phyloP scores from a whole-genome alignment of 2,329 filamentous ascomycete genomes.

The Biscogniauxia marginata region DNA sequence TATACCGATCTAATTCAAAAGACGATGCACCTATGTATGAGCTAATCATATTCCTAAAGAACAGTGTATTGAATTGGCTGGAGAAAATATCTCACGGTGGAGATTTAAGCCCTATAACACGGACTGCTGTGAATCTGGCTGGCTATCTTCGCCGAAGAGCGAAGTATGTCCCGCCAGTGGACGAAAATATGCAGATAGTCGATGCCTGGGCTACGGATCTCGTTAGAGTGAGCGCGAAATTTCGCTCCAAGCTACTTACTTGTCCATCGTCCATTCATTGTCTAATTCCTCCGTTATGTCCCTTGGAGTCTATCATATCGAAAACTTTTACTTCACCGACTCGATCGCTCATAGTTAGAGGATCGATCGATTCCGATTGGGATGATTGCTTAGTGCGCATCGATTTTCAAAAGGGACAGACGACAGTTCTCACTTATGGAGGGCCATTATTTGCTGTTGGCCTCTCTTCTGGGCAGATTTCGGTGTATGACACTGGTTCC shows the following conservation, averaged over 20 bases:
- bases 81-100: constrained; percentile 28
- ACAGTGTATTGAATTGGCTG: constrained; percentile 33
- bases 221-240: constrained; percentile 33
- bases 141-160: constrained; percentile 26
- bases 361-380: constrained; percentile 23
- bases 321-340: constrained; percentile 17
- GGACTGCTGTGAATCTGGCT: constrained; percentile 32
- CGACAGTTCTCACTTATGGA: constrained; percentile 27
- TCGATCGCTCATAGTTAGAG: constrained; percentile 11
- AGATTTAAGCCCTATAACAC: constrained; percentile 23
- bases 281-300: constrained; percentile 35
- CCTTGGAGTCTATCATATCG: constrained; percentile 30
- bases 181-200: constrained; percentile 21
- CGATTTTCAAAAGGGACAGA: constrained; percentile 25
- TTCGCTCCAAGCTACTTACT: constrained; percentile 27
- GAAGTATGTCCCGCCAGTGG: constrained; percentile 23
- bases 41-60: constrained; percentile 59
- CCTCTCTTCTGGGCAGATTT: constrained; percentile 29
- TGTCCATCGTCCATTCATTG: constrained; percentile 35
- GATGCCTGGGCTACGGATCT: constrained; percentile 34
- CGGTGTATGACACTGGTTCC: constrained; percentile 27
- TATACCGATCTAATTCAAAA: constrained; percentile 18
- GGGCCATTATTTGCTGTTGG: constrained; percentile 31
- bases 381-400: constrained; percentile 34
- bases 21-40: constrained; percentile 46